Evolutionary conservation across 2,329 filamentous ascomycete species (phyloP).

Genomic region (Neoascochyta sp.): DNA sequence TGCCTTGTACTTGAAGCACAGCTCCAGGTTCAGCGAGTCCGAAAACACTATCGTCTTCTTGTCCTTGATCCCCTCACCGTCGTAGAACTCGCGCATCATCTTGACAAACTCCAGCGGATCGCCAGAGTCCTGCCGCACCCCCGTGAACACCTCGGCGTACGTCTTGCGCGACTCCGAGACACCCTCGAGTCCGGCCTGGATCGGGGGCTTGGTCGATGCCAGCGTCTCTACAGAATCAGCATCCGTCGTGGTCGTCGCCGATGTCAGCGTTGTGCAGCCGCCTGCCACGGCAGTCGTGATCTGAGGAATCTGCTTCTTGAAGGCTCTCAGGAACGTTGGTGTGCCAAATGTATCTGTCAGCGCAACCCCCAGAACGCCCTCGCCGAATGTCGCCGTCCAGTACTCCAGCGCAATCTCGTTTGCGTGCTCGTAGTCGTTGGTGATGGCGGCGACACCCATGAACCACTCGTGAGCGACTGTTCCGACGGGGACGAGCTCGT

Average conservation of each 20-base stretch:
- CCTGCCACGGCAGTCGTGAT: slow-evolving; percentile 43
- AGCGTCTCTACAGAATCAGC: slow-evolving; percentile 34
- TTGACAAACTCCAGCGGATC: slow-evolving; percentile 77
- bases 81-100: slow-evolving; percentile 77
- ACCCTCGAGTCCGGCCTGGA: slow-evolving; percentile 43
- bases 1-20: slow-evolving; percentile 84
- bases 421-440: slow-evolving; percentile 76
- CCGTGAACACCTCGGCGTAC: slow-evolving; percentile 78
- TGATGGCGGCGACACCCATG: slow-evolving; percentile 94
- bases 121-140: slow-evolving; percentile 86
- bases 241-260: slow-evolving; percentile 42
- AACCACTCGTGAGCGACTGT: slow-evolving; percentile 98
- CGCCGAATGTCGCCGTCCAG: slow-evolving; percentile 89
- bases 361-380: slow-evolving; percentile 77
- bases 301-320: slow-evolving; percentile 62
- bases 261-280: slow-evolving; percentile 39
- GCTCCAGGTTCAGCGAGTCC: slow-evolving; percentile 87
- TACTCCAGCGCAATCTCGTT: slow-evolving; percentile 81
- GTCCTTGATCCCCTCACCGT: slow-evolving; percentile 67
- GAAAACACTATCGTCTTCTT: slow-evolving; percentile 93
- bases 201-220: slow-evolving; percentile 41
- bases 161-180: slow-evolving; percentile 49
- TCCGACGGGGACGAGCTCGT: slow-evolving; percentile 77
- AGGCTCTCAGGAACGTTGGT: slow-evolving; percentile 78
- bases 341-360: slow-evolving; percentile 97